A percentile compares a stretch with the other conserved stretches of the same genome.
These are phyloP conservation scores for Vaccinium myrtillus DNA, from an alignment of 148 eudicot genomes.

Conservation along the genomic window DNA sequence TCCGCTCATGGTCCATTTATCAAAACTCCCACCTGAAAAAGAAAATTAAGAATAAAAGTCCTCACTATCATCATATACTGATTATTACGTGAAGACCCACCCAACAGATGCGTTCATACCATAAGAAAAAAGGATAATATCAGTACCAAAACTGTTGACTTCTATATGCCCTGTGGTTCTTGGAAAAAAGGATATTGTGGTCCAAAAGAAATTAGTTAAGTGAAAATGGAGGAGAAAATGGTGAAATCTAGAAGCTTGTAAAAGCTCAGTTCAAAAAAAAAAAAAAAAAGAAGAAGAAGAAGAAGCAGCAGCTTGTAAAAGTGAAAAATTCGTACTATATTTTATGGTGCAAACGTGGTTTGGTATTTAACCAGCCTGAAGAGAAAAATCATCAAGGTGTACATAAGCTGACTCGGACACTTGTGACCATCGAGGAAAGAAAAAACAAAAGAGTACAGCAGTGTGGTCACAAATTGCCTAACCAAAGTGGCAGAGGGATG, in stretches of 20 bases:
- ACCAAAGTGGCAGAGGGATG: neutral
- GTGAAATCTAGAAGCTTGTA: neutral
- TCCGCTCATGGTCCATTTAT: neutral
- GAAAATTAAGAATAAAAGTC: neutral
- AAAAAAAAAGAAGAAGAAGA: no score
- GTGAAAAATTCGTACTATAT: neutral
- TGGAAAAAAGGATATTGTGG: neutral
- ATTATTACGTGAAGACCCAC: no score
- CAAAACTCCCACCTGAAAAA: neutral
- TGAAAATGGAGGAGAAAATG: neutral
- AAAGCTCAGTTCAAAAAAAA: no score
- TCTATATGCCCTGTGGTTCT: neutral
- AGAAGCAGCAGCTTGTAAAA: no score
- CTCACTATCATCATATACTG: no score
- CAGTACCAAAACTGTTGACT: neutral
- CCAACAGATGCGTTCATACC: no score
- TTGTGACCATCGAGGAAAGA: fast-evolving
- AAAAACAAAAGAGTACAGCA: neutral
- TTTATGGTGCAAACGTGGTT: neutral
- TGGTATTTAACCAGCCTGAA: neutral
- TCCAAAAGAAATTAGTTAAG: neutral
- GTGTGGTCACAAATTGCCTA: neutral
- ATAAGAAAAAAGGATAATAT: neutral
- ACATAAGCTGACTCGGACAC: no score
- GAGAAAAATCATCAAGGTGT: no score